Evolutionary conservation across 2,329 filamentous ascomycete genomes (phyloP).

Genomic region (Karstenula rhodostoma): DNA sequence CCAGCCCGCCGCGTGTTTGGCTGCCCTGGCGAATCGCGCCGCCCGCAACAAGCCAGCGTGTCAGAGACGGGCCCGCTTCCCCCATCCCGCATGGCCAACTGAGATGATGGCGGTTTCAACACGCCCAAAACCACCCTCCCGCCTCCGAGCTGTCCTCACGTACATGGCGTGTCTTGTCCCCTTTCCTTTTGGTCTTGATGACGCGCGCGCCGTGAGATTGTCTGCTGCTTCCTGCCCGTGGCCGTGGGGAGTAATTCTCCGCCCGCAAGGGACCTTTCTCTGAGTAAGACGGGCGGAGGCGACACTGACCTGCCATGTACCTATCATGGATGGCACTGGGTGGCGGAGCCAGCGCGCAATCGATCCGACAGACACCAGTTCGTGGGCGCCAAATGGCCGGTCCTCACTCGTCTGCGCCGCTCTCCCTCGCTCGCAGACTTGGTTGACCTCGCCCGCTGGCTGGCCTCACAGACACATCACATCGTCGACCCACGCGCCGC

Average conservation of each 20-base stretch:
- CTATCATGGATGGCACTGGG: not conserved
- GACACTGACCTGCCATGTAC: not conserved
- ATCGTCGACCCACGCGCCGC: not conserved
- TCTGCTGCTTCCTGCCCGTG: not conserved
- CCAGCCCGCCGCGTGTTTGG: conserved; percentile 6
- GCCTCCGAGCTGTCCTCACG: not conserved
- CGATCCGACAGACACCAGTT: not conserved
- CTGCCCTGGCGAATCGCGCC: not conserved
- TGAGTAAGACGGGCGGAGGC: not conserved
- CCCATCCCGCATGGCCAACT: conserved; percentile 8
- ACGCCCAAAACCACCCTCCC: not conserved
- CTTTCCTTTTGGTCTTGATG: not conserved
- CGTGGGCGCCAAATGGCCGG: conserved; percentile 18
- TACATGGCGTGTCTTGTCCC: not conserved
- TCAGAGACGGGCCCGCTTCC: conserved; percentile 25
- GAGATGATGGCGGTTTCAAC: conserved; percentile 16
- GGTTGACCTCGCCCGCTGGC: not conserved
- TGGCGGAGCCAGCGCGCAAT: conserved; percentile 1
- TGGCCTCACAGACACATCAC: not conserved
- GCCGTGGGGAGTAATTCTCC: conserved; percentile 3
- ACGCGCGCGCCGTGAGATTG: not conserved
- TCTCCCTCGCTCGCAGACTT: not conserved
- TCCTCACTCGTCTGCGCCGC: conserved; percentile 15
- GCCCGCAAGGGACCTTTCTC: not conserved
- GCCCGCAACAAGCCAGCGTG: conserved; percentile 27